A percentile compares a stretch with the other conserved stretches of the same genome.
These are phyloP conservation scores for Schizopora paradoxa DNA, from an alignment of 1,284 basidiomycete species.

Conservation along the genomic window DNA sequence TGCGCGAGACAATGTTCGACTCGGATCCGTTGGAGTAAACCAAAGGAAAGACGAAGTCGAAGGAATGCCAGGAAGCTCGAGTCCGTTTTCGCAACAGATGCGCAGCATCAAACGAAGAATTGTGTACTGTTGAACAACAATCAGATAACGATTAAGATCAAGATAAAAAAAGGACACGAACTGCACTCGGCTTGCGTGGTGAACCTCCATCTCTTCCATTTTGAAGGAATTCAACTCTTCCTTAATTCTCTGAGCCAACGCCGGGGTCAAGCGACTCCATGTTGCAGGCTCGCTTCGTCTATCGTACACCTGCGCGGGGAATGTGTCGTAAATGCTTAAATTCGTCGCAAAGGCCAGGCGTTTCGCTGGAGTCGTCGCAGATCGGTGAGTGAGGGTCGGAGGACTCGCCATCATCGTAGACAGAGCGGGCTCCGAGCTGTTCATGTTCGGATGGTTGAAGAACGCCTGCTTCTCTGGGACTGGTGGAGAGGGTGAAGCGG, in stretches of 20 bases:
- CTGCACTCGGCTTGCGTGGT: constrained; percentile 83
- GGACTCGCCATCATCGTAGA: constrained; percentile 46
- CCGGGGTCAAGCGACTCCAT: constrained; percentile 92
- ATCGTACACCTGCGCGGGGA: constrained; percentile 88
- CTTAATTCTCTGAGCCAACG: constrained; percentile 92
- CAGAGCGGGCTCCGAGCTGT: constrained; percentile 86
- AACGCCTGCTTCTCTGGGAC: constrained; percentile 26
- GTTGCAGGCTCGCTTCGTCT: constrained; percentile 93
- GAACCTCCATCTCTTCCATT: constrained; percentile 98
- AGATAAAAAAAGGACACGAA: constrained; percentile 37
- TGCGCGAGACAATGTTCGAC: no score
- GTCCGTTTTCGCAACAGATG: constrained; percentile 11
- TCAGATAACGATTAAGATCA: constrained; percentile 4
- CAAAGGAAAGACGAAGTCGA: not conserved
- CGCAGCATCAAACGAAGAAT: constrained; percentile 45
- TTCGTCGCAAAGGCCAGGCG: constrained; percentile 85
- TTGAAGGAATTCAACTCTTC: constrained; percentile 95
- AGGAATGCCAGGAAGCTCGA: not conserved
- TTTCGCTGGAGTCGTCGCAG: constrained; percentile 64
- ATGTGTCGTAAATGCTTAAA: constrained; percentile 93
- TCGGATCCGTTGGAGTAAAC: no score
- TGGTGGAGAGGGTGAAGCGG: not conserved
- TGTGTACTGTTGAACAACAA: constrained; percentile 39
- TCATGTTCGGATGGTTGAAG: constrained; percentile 61
- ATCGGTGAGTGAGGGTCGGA: constrained; percentile 53